A percentile compares a stretch with the other conserved stretches of the same genome.
Evolutionary conservation across 345 rosid species (phyloP).

Genomic region (Aurinia saxatilis): DNA sequence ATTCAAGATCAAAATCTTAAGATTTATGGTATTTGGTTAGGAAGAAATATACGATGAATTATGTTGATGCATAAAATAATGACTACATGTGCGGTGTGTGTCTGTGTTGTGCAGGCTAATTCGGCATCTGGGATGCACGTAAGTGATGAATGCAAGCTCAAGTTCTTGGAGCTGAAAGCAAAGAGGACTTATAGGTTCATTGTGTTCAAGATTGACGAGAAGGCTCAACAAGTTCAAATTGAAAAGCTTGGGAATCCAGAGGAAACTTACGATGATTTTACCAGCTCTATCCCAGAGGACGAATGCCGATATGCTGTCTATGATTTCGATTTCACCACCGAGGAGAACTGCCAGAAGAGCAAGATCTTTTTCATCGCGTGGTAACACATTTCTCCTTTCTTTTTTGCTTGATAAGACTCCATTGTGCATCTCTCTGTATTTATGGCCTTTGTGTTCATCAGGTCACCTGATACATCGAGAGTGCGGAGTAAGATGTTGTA

Average conservation of each 20-base stretch:
- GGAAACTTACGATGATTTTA: constrained; percentile 51
- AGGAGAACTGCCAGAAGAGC: constrained; percentile 75
- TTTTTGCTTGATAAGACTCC: not conserved
- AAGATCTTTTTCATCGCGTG: constrained; percentile 73
- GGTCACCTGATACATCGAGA: constrained; percentile 65
- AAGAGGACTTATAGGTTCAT: constrained; percentile 62
- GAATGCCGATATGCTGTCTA: constrained; percentile 75
- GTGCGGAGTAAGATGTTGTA: constrained; percentile 76
- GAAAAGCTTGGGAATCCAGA: constrained; percentile 54
- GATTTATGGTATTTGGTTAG: too few species aligned
- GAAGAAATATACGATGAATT: too few species aligned
- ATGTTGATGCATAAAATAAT: too few species aligned
- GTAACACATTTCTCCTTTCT: constrained; percentile 26
- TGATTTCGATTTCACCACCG: constrained; percentile 61
- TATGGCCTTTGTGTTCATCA: not conserved
- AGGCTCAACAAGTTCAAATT: constrained; percentile 43
- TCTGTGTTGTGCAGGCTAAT: constrained; percentile 42
- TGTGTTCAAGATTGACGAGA: constrained; percentile 66
- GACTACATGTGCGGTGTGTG: not conserved
- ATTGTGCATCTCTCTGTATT: not conserved
- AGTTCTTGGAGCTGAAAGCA: constrained; percentile 59
- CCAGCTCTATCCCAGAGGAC: constrained; percentile 38
- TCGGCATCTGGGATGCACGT: constrained; percentile 73
- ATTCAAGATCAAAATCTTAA: too few species aligned
- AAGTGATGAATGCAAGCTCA: constrained; percentile 60